phyloP scores from a whole-genome alignment of 2,329 filamentous ascomycete species.

The Pestalotiopsis sp. region DNA sequence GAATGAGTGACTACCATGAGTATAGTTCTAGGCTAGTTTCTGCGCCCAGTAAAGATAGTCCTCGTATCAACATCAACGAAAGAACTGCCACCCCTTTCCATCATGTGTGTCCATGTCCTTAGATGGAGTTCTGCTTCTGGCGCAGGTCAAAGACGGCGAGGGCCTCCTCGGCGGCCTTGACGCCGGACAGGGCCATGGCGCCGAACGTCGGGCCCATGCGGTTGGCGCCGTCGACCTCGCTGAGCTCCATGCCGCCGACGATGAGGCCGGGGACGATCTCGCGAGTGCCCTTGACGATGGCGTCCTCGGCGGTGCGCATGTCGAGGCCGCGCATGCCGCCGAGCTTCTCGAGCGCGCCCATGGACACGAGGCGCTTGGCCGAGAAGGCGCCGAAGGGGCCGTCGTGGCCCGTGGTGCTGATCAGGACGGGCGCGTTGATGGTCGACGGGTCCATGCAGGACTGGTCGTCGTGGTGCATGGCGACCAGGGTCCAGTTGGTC shows the following conservation, averaged over 20 bases:
- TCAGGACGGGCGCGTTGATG: slow-evolving; percentile 87
- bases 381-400: slow-evolving; percentile 89
- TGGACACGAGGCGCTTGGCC: slow-evolving; percentile 88
- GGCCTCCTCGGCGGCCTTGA: slow-evolving; percentile 90
- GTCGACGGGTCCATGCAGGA: slow-evolving; percentile 98
- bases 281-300: slow-evolving; percentile 88
- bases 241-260: slow-evolving; percentile 93
- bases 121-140: slow-evolving; percentile 74
- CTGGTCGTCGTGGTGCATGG: slow-evolving; percentile 86
- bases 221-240: slow-evolving; percentile 88
- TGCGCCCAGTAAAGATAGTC: no score
- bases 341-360: slow-evolving; percentile 80
- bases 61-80: no score
- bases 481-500: slow-evolving; percentile 93
- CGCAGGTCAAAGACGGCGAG: slow-evolving; percentile 76
- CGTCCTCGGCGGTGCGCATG: slow-evolving; percentile 90
- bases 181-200: slow-evolving; percentile 84
- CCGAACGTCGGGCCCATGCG: slow-evolving; percentile 69
- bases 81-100: no score
- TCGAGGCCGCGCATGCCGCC: slow-evolving; percentile 92
- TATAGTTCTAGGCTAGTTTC: no score
- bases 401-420: slow-evolving; percentile 90
- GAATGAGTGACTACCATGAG: no score
- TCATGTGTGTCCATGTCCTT: slow-evolving; percentile 16
- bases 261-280: slow-evolving; percentile 88